Percentiles rank a stretch among this genome's conserved stretches.
These are phyloP conservation scores for Candida palmyrensis DNA, from an alignment of 805 yeast genomes.

Conservation along the genomic window DNA sequence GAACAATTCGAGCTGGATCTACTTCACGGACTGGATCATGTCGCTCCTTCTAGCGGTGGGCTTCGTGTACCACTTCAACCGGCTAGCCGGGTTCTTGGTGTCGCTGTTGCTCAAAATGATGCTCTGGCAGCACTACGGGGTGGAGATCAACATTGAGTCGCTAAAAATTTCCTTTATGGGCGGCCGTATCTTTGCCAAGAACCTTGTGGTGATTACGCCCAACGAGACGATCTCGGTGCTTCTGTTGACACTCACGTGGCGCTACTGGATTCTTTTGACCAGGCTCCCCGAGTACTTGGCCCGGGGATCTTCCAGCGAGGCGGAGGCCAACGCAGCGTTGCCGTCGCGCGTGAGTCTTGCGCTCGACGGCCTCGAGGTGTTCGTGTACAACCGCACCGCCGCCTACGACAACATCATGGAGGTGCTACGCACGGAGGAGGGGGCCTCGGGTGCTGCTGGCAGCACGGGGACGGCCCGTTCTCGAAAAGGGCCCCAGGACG, in stretches of 20 bases:
- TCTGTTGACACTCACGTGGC: constrained; percentile 79
- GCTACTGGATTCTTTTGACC: constrained; percentile 69
- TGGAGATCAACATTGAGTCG: constrained; percentile 65
- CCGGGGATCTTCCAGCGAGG: constrained; percentile 1
- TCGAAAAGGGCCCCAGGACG: constrained; percentile 5
- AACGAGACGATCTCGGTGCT: constrained; percentile 68
- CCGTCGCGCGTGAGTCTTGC: constrained; percentile 55
- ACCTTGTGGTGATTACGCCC: constrained; percentile 66
- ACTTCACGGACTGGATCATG: constrained; percentile 78
- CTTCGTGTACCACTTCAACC: constrained; percentile 69
- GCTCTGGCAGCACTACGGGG: constrained; percentile 59
- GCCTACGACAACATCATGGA: constrained; percentile 69
- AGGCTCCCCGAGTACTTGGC: constrained; percentile 33
- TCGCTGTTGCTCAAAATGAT: constrained; percentile 47
- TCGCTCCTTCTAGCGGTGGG: constrained; percentile 57
- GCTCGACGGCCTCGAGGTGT: constrained; percentile 76
- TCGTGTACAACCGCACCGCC: constrained; percentile 70
- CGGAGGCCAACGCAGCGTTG: constrained; percentile 38
- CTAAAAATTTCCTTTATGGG: constrained; percentile 74
- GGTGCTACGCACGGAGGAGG: constrained; percentile 19
- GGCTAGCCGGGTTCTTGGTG: constrained; percentile 59
- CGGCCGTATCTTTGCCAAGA: constrained; percentile 76
- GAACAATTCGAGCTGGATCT: constrained; percentile 49
- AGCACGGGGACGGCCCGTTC: constrained; percentile 9
- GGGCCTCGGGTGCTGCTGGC: too few relatives aligned